Evolutionary conservation across 306 rosid genomes (phyloP), one percentile per base, ranked within the genome.

Genomic region (Prinsepia uniflora): DNA sequence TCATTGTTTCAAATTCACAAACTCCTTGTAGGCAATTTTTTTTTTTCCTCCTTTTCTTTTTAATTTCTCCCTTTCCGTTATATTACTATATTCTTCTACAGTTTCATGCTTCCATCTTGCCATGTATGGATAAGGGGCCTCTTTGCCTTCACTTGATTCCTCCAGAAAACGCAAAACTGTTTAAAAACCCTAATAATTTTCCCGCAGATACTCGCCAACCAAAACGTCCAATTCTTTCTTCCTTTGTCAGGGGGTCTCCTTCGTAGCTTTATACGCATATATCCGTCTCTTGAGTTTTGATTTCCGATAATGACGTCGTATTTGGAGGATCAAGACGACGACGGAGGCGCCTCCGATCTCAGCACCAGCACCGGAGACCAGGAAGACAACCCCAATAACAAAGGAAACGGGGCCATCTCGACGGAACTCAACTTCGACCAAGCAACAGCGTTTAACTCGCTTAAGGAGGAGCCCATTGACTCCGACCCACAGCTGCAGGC

Each of bases 391-490:
- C 43, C 17, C 34, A 10, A 17, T 13, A 22, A 18, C 18, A 54
- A 24, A 9, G 53, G n/a, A 50, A 18, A 34, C 60, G 36, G 63
- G 15, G 76, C 14, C 65, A 34, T 30, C 6, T 63, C 76, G 17
- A 75, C 17, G 42, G 17, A 30, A 8, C 48, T 11, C 14, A 44
- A 59, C 53, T 65, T 34, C 13, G 70, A 50, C 20, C 13, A 44
- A 1, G 20, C 53, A 49, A 45, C 12, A 5, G 70, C 75, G 72
- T 43, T 78, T 54, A 78, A 47, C 6, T 72, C 70, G 46, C 59
- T 73, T 47, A 82, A 82, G 63, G 78, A 68, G 46, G 86, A 82
- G 66, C 83, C 83, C 7, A 6, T 79, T 10, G 83, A 82, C 17
- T 75, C 85, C 5, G 79, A 77, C 64, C 65, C 70, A 30, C 58